Conservation (phyloP, 2,329 filamentous ascomycete species). For the Mariannaea sp. region DNA sequence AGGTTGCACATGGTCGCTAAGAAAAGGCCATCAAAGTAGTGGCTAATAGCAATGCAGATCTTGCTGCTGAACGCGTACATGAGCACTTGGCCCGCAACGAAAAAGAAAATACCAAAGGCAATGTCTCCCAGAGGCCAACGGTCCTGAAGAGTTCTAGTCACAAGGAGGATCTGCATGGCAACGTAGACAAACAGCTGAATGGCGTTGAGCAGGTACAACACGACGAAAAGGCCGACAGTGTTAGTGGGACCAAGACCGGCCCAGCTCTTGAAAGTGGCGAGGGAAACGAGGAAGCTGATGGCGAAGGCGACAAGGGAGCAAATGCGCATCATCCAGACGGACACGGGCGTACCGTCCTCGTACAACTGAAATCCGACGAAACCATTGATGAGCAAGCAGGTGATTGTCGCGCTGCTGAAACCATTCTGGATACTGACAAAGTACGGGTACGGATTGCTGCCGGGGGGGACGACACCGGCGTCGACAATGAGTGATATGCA, state of each 20-base stretch:
- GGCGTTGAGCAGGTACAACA: conserved; percentile 89
- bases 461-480: conserved; percentile 86
- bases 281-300: conserved; percentile 82
- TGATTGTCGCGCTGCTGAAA: conserved; percentile 81
- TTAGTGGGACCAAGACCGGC: conserved; percentile 83
- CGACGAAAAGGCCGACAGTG: conserved; percentile 86
- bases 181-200: conserved; percentile 86
- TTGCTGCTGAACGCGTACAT: conserved; percentile 86
- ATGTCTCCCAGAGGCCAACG: conserved; percentile 96
- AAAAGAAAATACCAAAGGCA: conserved; percentile 86
- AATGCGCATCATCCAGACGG: conserved; percentile 87
- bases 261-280: conserved; percentile 93
- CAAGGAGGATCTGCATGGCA: conserved; percentile 84
- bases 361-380: conserved; percentile 99
- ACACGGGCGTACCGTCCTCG: conserved; percentile 92
- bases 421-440: conserved; percentile 89
- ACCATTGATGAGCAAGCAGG: conserved; percentile 91
- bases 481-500: conserved; percentile 89
- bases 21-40: conserved; percentile 94
- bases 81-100: conserved; percentile 88
- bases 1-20: conserved; percentile 94
- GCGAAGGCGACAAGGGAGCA: conserved; percentile 81
- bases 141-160: conserved; percentile 88
- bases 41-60: conserved; percentile 83
- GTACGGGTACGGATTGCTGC: conserved; percentile 81